Evolutionary conservation across 441 rosid genomes (phyloP).

Genomic region (Geranium incanum): DNA sequence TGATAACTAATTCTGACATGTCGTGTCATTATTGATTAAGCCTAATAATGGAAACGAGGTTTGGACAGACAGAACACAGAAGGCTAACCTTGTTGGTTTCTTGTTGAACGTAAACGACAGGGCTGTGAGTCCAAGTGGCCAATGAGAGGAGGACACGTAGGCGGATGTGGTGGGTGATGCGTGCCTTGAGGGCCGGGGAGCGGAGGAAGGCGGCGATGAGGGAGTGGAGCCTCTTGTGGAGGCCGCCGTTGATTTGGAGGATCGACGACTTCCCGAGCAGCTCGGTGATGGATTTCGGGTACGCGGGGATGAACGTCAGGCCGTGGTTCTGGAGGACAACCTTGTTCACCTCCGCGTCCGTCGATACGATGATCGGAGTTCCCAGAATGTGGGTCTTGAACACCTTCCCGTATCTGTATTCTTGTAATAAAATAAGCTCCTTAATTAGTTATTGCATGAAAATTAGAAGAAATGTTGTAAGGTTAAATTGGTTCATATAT

Average conservation of each 20-base stretch:
- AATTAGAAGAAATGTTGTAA: not conserved
- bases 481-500: not conserved
- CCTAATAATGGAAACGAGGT: not conserved
- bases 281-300: constrained; percentile 55
- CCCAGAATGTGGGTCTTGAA: constrained; percentile 67
- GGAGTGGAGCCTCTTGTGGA: constrained; percentile 52
- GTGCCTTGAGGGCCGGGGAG: constrained; percentile 51
- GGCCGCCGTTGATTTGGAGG: constrained; percentile 57
- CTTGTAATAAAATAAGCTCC: not conserved
- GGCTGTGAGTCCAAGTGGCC: constrained; percentile 33
- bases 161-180: constrained; percentile 41
- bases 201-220: constrained; percentile 54
- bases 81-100: constrained; percentile 45
- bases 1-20: constrained; percentile 3
- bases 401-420: constrained; percentile 52
- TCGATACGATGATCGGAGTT: constrained; percentile 65
- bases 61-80: not conserved
- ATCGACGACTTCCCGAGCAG: constrained; percentile 55
- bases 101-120: constrained; percentile 39
- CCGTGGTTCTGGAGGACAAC: constrained; percentile 63
- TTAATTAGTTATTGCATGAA: not conserved
- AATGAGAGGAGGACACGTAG: constrained; percentile 33
- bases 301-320: constrained; percentile 50
- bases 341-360: constrained; percentile 68
- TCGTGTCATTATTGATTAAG: constrained; percentile 1